Conservation (phyloP, 2,329 filamentous ascomycete species). For the Chrysoporthe austroafricana region DNA sequence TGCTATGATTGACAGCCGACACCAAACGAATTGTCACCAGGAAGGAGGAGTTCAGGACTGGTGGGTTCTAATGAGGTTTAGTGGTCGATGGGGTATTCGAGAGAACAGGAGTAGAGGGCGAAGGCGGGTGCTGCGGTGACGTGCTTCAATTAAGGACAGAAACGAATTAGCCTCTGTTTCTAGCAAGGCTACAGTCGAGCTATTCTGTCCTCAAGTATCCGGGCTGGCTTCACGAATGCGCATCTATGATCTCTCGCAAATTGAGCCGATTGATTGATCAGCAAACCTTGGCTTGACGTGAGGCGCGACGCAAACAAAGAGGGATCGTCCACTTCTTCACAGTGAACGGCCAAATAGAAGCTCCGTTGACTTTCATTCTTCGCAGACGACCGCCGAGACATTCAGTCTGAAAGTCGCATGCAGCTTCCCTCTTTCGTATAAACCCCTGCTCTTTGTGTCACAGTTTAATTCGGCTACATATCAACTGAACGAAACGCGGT, state of each 20-base stretch:
- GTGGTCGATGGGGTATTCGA: background rate
- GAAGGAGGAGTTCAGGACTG: background rate
- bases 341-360: background rate
- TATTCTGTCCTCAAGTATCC: background rate
- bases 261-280: background rate
- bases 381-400: background rate
- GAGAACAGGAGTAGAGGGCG: background rate
- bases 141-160: background rate
- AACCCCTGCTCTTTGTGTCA: background rate
- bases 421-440: constrained; percentile 6
- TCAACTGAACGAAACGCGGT: constrained; percentile 1
- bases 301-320: background rate
- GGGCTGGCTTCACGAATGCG: background rate
- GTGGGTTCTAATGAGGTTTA: background rate
- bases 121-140: background rate
- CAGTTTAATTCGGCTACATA: background rate
- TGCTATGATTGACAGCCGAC: background rate
- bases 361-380: constrained; percentile 1
- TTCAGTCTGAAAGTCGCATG: background rate
- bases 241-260: background rate
- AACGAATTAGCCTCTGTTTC: background rate
- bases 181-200: background rate
- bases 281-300: background rate
- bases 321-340: background rate
- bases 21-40: background rate